Base-by-base conservation (phyloP, 2,329 filamentous ascomycete genomes). In the Verticillium longisporum region DNA sequence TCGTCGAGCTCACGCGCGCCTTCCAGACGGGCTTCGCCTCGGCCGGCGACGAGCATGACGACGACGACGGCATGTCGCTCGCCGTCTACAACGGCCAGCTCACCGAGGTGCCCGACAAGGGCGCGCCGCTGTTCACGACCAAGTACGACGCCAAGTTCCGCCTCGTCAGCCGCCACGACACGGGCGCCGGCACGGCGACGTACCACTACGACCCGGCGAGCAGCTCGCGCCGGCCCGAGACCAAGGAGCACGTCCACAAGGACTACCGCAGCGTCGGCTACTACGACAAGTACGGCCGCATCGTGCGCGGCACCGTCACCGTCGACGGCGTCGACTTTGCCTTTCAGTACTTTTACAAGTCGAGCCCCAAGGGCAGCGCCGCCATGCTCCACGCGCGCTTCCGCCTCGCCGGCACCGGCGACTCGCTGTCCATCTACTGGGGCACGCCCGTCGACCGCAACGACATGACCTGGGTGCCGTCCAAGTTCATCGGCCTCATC, bases 311-410 rank as follows among this genome's bases (percentile, higher is more conserved):
- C 18, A 69, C 68, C 15, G 62, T 73, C 34, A 64, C 65, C 3
- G 64, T 73, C 11, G 68, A 65, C 1, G 66, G 63, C 6, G 64
- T 62, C 2, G 68, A 70, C 57, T 73, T 72, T 55, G 69, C 70
- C 1, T 75, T 75, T 60, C 64, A 66, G 32, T 76, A 75, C 58
- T 71, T 71, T 53, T 75, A 75, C 66, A 72, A 73, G 60, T 65
- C 68, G 3, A 68, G 66, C 3, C 71, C 73, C 26, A 71, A 72
- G 38, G 68, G 66, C 3, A 71, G 66, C 62, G 62, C 69, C 31
- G 72, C 74, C 34, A 66, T 76, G 5, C 66, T 76, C 1, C 70
- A 70, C 33, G 73, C 72, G 10, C 69, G 71, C 63, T 71, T 71
- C 59, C 64, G 64, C 56, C 60, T 63, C 1, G 56, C 68, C 31